Conservation (phyloP, 2,329 filamentous ascomycete genomes). For the Juglanconis juglandina region DNA sequence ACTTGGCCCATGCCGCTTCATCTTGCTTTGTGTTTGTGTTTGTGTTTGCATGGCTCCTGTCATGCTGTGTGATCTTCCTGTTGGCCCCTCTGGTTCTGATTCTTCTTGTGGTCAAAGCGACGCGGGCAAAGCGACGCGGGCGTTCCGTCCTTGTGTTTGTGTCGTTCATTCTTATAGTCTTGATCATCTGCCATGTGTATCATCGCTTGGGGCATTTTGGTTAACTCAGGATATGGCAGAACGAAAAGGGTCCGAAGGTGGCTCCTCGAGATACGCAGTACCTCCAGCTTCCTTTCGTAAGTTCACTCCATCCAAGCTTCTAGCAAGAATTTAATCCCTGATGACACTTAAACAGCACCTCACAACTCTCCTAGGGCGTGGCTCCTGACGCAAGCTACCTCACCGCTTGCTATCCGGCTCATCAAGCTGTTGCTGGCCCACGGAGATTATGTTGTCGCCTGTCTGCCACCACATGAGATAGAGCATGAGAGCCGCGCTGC, state of each 20-base stretch:
- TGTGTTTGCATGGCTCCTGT: slow-evolving; percentile 19
- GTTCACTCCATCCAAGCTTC: slow-evolving; percentile 23
- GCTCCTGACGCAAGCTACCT: slow-evolving; percentile 85
- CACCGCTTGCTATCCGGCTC: slow-evolving; percentile 78
- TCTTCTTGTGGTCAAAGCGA: background rate
- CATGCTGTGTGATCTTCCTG: slow-evolving; percentile 17
- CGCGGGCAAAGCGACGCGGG: background rate
- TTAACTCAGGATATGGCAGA: slow-evolving; percentile 36
- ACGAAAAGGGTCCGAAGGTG: slow-evolving; percentile 43
- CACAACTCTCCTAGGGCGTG: slow-evolving; percentile 80
- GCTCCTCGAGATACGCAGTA: slow-evolving; percentile 40
- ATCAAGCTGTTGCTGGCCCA: slow-evolving; percentile 80
- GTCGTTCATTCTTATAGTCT: slow-evolving; percentile 1
- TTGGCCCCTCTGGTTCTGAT: slow-evolving; percentile 5
- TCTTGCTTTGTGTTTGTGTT: slow-evolving; percentile 19
- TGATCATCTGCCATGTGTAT: slow-evolving; percentile 11
- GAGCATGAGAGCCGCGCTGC: slow-evolving; percentile 71
- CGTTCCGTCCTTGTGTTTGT: background rate
- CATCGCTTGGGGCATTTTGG: slow-evolving; percentile 4
- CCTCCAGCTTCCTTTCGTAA: slow-evolving; percentile 51
- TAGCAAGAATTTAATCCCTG: slow-evolving; percentile 17
- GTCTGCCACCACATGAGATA: slow-evolving; percentile 73
- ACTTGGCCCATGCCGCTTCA: slow-evolving; percentile 12
- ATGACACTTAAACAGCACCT: slow-evolving; percentile 46
- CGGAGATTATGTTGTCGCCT: slow-evolving; percentile 85